Base-by-base conservation (phyloP, 2,329 filamentous ascomycete species). In the Neopestalotiopsis sp. region DNA sequence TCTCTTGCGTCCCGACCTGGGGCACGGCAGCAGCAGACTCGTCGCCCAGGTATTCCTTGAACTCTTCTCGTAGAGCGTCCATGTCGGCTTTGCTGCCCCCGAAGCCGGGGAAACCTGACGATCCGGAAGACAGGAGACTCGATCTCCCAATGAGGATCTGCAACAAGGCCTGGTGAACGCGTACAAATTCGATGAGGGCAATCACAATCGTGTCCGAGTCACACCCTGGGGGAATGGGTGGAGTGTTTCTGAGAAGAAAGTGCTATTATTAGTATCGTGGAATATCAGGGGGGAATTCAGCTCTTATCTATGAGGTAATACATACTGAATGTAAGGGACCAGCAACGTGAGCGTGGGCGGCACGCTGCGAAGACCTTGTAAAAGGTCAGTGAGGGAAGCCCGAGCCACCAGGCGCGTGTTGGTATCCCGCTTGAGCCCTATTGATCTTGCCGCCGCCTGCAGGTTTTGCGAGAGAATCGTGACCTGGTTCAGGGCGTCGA, bases 141-240 rank as follows among this genome's bases (percentile, higher is more conserved):
- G 61, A 42, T 28, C 68, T 66, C 20, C 68, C 68, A 40, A 69
- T 69, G 28, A 69, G 58, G 9, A 69, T 62, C 12, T 69, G 52
- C 9, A 69, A 61, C 10, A 69, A 40, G 9, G 68, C 68, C 40
- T 68, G 66, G 30, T 69, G 68, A 14, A 69, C 67, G 24, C 57
- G 62, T 42, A 69, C 68, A 30, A 69, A 67, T 52, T 69, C 66
- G 57, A 69, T 69, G n/a, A 67, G 61, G 1, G 68, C 68, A 14
- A 69, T 66, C 4, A 69, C 68, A 40, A 69, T 66, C 52, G 68
- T 69, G 34, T 69, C 68, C 40, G 61, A 65, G 52, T 69, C 59
- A 20, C 68, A 69, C 38, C 68, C 68, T 17, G 66, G 38, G 1
- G 68, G 66, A 28, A 69, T 61, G 34, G 57, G 28, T 6, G 66